Evolutionary conservation across 768 basidiomycete genomes (phyloP).

Genomic region (Tremella fuciformis): DNA sequence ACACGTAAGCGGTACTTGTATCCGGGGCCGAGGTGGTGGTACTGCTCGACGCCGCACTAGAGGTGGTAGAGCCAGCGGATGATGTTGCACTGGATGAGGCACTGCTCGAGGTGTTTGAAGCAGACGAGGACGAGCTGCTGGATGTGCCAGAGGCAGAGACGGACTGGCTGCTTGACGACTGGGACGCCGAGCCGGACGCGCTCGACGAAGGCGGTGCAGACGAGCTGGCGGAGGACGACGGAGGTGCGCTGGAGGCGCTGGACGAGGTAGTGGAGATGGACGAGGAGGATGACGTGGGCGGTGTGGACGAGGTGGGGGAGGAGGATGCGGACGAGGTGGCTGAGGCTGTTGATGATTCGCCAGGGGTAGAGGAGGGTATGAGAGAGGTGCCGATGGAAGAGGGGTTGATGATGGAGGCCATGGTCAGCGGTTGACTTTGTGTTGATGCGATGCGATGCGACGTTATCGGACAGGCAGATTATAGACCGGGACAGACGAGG

Average conservation of each 20-base stretch:
- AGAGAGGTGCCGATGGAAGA: slow-evolving; percentile 8
- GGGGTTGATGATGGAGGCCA: slow-evolving; percentile 21
- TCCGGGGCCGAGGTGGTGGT: slow-evolving; percentile 5
- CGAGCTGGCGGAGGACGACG: slow-evolving; percentile 4
- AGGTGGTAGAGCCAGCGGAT: slow-evolving; percentile 7
- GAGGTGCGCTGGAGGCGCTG: slow-evolving; percentile 13
- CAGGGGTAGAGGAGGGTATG: slow-evolving; percentile 13
- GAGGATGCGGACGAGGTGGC: slow-evolving; percentile 9
- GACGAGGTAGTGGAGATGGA: slow-evolving; percentile 10
- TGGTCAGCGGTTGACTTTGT: neutral
- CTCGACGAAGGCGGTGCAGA: slow-evolving; percentile 9
- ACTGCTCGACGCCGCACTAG: slow-evolving; percentile 5
- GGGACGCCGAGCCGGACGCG: slow-evolving; percentile 3
- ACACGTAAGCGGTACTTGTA: slow-evolving; percentile 18
- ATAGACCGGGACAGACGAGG: no score
- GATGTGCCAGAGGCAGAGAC: slow-evolving; percentile 2
- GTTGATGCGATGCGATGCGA: no score
- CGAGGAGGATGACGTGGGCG: slow-evolving; percentile 12
- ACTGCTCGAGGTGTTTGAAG: slow-evolving; percentile 13
- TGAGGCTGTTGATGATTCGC: neutral
- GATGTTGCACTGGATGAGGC: slow-evolving; percentile 10
- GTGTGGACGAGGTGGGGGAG: slow-evolving; percentile 5
- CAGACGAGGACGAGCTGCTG: slow-evolving; percentile 8
- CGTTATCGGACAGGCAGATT: no score
- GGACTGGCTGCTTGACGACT: slow-evolving; percentile 7